Conservation (phyloP, 2,329 filamentous ascomycete genomes). For the Chaetothyriales sp. region DNA sequence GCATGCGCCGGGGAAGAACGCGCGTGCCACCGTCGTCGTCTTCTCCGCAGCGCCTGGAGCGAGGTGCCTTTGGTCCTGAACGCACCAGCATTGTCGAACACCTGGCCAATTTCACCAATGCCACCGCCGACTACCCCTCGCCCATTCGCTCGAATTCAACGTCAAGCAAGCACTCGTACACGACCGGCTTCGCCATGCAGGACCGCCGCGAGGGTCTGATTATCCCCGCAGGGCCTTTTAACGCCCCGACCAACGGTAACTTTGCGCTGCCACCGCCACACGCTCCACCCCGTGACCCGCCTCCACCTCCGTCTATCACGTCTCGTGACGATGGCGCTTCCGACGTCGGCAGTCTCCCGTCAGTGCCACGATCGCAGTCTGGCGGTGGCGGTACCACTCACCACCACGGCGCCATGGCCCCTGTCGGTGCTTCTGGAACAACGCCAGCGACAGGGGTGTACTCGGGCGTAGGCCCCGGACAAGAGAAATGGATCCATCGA, state of each 20-base stretch:
- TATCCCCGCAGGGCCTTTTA: constrained; percentile 13
- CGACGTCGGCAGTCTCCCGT: constrained; percentile 10
- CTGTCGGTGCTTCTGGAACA: background rate
- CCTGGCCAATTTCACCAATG: constrained; percentile 11
- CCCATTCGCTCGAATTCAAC: constrained; percentile 12
- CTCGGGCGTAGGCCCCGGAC: constrained; percentile 27
- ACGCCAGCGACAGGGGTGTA: constrained; percentile 2
- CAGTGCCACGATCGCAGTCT: background rate
- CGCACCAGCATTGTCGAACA: constrained; percentile 39
- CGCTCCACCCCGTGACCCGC: constrained; percentile 11
- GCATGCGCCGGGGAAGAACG: constrained; percentile 20
- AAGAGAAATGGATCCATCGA: constrained; percentile 72
- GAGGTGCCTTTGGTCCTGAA: constrained; percentile 29
- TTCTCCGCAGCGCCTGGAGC: constrained; percentile 16
- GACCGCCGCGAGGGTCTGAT: constrained; percentile 8
- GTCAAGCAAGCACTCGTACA: constrained; percentile 11
- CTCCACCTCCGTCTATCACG: constrained; percentile 12
- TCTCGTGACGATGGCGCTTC: constrained; percentile 5
- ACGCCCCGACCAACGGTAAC: constrained; percentile 15
- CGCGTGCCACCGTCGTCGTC: constrained; percentile 1
- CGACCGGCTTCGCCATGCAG: constrained; percentile 6
- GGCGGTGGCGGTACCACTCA: too few species aligned
- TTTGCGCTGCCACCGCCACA: constrained; percentile 10
- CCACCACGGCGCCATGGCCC: background rate
- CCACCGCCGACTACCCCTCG: constrained; percentile 16